These are phyloP conservation scores for Brasilioporus rufonigricans DNA, from an alignment of 768 basidiomycete species.

Conservation along the genomic window DNA sequence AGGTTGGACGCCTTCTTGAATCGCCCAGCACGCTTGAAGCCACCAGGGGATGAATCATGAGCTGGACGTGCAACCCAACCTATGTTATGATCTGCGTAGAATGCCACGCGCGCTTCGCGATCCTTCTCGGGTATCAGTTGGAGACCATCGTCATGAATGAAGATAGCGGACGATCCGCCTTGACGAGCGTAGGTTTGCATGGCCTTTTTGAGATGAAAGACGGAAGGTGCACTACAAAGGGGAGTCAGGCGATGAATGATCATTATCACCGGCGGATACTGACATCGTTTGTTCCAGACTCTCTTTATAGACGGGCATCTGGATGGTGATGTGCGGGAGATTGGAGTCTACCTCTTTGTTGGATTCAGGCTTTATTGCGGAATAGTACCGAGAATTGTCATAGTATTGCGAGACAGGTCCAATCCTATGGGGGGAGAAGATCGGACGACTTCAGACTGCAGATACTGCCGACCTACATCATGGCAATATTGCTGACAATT, in stretches of 20 bases:
- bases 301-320: conserved; percentile 90
- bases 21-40: conserved; percentile 56
- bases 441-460: neutral
- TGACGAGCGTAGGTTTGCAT: conserved; percentile 67
- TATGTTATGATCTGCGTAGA: conserved; percentile 57
- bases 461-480: conserved; percentile 46
- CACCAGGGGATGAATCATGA: conserved; percentile 29
- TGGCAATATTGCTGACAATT: conserved; percentile 60
- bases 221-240: conserved; percentile 55
- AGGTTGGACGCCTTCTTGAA: conserved; percentile 96
- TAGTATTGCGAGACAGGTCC: conserved; percentile 86
- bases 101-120: conserved; percentile 46
- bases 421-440: conserved; percentile 39
- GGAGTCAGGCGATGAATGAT: neutral
- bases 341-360: conserved; percentile 61
- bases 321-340: conserved; percentile 74
- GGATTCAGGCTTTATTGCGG: conserved; percentile 58
- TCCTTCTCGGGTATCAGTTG: conserved; percentile 47
- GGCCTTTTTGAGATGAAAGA: conserved; percentile 61
- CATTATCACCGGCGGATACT: conserved; percentile 25
- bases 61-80: conserved; percentile 60
- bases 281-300: conserved; percentile 80
- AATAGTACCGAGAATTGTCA: conserved; percentile 83
- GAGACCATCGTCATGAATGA: conserved; percentile 64
- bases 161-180: conserved; percentile 55